A percentile compares a stretch with the other conserved stretches of the same genome.
phyloP scores from a whole-genome alignment of 805 yeast genomes.

The Ogataea zsoltii region DNA sequence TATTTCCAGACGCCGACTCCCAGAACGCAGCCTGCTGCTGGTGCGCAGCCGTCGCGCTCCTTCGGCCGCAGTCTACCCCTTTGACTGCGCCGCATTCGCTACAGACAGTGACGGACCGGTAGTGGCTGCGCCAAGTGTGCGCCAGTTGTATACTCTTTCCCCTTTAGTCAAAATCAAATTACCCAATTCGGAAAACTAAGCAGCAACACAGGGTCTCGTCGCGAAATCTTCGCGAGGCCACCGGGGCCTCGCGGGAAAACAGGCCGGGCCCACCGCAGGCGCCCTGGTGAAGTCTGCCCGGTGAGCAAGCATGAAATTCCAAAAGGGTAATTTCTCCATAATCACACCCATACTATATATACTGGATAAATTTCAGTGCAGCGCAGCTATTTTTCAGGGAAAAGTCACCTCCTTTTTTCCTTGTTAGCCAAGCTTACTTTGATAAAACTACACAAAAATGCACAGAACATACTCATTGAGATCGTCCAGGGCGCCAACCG shows the following conservation, averaged over 20 bases:
- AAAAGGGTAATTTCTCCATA: slow-evolving; percentile 18
- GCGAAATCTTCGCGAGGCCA: background rate
- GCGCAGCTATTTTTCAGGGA: background rate
- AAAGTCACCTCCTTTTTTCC: background rate
- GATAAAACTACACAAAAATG: slow-evolving; percentile 47
- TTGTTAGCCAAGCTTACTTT: background rate
- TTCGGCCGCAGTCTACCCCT: no score
- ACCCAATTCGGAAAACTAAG: slow-evolving; percentile 15
- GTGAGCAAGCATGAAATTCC: slow-evolving; percentile 16
- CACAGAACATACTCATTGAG: slow-evolving; percentile 98
- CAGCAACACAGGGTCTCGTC: slow-evolving; percentile 2
- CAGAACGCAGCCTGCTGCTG: no score
- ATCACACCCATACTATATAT: slow-evolving; percentile 10
- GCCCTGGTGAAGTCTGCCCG: background rate
- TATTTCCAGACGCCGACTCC: no score
- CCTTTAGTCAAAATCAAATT: slow-evolving; percentile 19
- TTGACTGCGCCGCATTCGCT: no score
- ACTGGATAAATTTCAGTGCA: slow-evolving; percentile 7
- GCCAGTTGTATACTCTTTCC: slow-evolving; percentile 11
- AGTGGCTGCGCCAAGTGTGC: background rate
- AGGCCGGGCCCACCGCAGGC: background rate
- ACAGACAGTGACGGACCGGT: no score
- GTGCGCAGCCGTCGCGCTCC: no score
- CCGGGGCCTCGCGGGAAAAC: background rate
- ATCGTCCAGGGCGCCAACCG: slow-evolving; percentile 95